Percentiles rank a stretch among this genome's conserved stretches.
Evolutionary conservation across 2,329 filamentous ascomycete genomes (phyloP).

Genomic region (Emergomyces orientalis): DNA sequence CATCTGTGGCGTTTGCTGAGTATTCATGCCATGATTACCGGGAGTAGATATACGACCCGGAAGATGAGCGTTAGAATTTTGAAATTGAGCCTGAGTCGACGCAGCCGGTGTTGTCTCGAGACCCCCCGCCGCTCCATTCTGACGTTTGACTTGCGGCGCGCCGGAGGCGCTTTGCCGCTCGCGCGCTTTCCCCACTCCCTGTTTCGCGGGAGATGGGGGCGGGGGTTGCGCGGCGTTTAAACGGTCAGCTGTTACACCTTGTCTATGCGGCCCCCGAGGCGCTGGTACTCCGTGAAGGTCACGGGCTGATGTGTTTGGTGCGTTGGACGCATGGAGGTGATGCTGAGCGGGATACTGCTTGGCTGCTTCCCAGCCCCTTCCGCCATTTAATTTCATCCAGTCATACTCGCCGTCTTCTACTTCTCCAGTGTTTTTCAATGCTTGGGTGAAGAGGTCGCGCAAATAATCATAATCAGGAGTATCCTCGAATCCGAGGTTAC

Average conservation of each 20-base stretch:
- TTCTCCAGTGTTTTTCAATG: conserved; percentile 85
- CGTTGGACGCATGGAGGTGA: conserved; percentile 69
- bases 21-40: conserved; percentile 49
- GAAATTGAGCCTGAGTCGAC: conserved; percentile 92
- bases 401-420: conserved; percentile 98
- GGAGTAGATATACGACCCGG: conserved; percentile 51
- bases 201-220: conserved; percentile 75
- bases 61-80: conserved; percentile 86
- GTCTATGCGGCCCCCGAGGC: conserved; percentile 51
- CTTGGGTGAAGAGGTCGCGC: conserved; percentile 90
- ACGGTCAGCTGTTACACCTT: conserved; percentile 68
- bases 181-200: conserved; percentile 61
- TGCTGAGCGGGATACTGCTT: conserved; percentile 61
- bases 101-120: conserved; percentile 69
- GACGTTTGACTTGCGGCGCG: conserved; percentile 64
- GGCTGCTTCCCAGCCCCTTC: conserved; percentile 82
- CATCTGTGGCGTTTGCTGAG: conserved; percentile 45
- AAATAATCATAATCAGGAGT: conserved; percentile 98
- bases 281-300: conserved; percentile 64
- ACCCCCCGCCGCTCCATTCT: conserved; percentile 44
- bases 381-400: conserved; percentile 97
- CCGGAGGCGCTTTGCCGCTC: conserved; percentile 68
- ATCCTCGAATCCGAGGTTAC: conserved; percentile 96
- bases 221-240: conserved; percentile 91
- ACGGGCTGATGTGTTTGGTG: conserved; percentile 73